Evolutionary conservation across 2,329 filamentous ascomycete genomes (phyloP).

Genomic region (Aureobasidium namibiae): DNA sequence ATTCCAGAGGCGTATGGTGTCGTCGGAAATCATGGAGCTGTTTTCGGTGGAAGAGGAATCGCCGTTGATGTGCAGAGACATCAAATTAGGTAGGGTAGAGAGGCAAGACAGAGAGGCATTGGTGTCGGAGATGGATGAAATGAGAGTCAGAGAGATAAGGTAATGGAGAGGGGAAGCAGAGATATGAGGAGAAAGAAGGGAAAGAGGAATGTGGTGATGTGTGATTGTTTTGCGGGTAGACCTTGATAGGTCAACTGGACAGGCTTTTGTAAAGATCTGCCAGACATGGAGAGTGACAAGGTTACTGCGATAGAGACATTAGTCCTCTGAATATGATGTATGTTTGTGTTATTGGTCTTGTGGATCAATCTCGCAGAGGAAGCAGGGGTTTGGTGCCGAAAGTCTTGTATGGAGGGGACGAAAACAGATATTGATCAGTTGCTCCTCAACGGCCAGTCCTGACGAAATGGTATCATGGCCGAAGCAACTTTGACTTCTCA

Average conservation of each 20-base stretch:
- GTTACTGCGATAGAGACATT: not conserved
- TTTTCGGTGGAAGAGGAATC: not conserved
- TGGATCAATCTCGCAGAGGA: not conserved
- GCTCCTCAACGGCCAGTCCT: not conserved
- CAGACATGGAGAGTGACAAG: not conserved
- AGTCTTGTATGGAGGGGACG: too few species aligned
- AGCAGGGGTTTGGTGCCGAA: fast-evolving
- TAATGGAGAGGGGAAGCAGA: not conserved
- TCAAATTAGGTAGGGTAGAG: not conserved
- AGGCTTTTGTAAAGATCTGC: not conserved
- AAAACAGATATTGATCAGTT: not conserved
- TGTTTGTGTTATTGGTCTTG: not conserved
- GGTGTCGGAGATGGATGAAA: not conserved
- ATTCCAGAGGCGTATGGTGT: not conserved
- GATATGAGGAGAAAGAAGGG: not conserved
- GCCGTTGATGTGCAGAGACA: not conserved
- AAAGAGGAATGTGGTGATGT: not conserved
- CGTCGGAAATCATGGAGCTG: not conserved
- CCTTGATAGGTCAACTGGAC: not conserved
- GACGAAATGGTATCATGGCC: not conserved
- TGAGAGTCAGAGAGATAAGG: not conserved
- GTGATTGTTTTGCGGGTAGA: not conserved
- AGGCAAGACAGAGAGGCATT: not conserved
- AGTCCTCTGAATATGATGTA: not conserved
- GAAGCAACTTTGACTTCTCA: not conserved